Evolutionary conservation across 129 eudicot species (phyloP), one percentile per base, ranked within the genome.

Genomic region (Erigeron canadensis): DNA sequence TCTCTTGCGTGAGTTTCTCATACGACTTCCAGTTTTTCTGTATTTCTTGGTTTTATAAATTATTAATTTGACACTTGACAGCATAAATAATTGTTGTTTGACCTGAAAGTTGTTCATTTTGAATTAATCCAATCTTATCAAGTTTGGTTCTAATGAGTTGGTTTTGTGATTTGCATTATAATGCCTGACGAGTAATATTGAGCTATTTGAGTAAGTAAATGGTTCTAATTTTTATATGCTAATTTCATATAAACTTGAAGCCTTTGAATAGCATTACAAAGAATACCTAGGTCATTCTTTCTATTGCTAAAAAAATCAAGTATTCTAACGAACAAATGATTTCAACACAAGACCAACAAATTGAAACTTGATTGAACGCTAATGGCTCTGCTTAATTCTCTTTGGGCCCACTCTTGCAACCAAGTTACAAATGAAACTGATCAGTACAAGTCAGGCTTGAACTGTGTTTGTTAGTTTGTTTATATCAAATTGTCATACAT

Each of bases 1-100:
- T 95, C 99, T 76, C 91, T 95, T 11, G 79, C 99, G 99, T 95
- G 60, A 90, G 99, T 84, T 68, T 71, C 44, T 66, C 61, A 22
- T 15, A 54, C 60, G 28, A 12, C 57, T 68, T 53, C 47, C 66
- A 38, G 38, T 42, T 54, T 75, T 55, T 61, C 28, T 23, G 13
- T 7, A n/a, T 8, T 38, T 8, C 42, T 28, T 12, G 13, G 42
- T 28, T n/a, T n/a, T 1, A 3, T 71, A 18, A 42, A 48, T 58
- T 16, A 15, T 41, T 58, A 40, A 40, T 70, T 6, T 70, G 54
- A 21, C 65, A 40, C 54, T 6, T 70, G 54, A 21, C 65, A 40
- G 40, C 53, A 22, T 10, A 5, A 41, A 19, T 57, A n/a, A 28
- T 57, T 56, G 11, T 19, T 15, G 38, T 19, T 42, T 34, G 48